Conservation (phyloP, 2,329 filamentous ascomycete genomes). For the Aschersonia sp. region DNA sequence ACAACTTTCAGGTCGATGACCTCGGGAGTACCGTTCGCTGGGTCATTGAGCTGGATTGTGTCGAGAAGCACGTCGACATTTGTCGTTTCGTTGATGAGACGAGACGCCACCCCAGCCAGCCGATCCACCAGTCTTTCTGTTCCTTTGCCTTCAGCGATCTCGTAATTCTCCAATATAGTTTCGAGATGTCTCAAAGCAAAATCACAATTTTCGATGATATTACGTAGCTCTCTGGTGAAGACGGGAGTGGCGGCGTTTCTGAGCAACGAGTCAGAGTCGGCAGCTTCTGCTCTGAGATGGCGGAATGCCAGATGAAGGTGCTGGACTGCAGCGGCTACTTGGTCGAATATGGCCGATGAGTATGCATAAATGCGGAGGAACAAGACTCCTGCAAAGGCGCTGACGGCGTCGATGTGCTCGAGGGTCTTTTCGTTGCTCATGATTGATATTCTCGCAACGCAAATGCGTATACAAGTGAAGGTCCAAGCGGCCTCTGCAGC, state of each 20-base stretch:
- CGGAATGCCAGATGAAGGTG: conserved; percentile 40
- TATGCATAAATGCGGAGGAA: conserved; percentile 35
- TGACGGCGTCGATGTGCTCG: conserved; percentile 38
- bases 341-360: conserved; percentile 31
- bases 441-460: conserved; percentile 4
- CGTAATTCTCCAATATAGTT: conserved; percentile 33
- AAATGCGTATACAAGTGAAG: too few relatives aligned
- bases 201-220: conserved; percentile 40
- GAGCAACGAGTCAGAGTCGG: conserved; percentile 40
- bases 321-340: conserved; percentile 34
- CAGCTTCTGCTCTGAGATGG: conserved; percentile 42
- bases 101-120: conserved; percentile 26
- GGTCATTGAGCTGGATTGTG: conserved; percentile 37
- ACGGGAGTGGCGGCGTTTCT: conserved; percentile 26
- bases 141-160: conserved; percentile 13
- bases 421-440: conserved; percentile 19
- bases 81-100: conserved; percentile 36
- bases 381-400: conserved; percentile 38
- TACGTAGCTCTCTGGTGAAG: conserved; percentile 33
- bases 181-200: conserved; percentile 40
- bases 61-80: conserved; percentile 42
- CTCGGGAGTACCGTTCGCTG: conserved; percentile 19
- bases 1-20: conserved; percentile 20
- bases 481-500: too few relatives aligned
- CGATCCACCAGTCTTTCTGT: conserved; percentile 20